phyloP scores from a whole-genome alignment of 768 basidiomycete species.

The Suillus cothurnatus region DNA sequence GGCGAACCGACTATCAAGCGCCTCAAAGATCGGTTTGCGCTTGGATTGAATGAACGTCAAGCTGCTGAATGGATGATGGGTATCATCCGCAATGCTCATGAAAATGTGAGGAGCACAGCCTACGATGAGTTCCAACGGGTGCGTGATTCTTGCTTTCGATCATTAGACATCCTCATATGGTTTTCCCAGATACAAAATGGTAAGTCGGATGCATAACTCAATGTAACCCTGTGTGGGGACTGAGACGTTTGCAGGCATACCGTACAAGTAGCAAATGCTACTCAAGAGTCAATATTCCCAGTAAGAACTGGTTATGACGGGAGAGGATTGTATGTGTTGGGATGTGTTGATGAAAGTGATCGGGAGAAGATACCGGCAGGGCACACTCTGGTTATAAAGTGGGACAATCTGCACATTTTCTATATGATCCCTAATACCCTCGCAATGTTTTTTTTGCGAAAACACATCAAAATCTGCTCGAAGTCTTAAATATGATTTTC shows the following conservation, averaged over 20 bases:
- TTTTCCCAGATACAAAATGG: slow-evolving; percentile 49
- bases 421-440: too few relatives aligned
- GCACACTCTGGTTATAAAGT: too few relatives aligned
- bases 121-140: slow-evolving; percentile 97
- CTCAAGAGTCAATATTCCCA: neutral
- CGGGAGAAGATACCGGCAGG: too few relatives aligned
- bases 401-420: too few relatives aligned
- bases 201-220: slow-evolving; percentile 15
- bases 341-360: too few relatives aligned
- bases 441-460: too few relatives aligned
- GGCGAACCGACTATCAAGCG: slow-evolving; percentile 91
- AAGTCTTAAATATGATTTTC: too few relatives aligned
- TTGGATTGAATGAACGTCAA: slow-evolving; percentile 80
- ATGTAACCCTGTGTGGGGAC: neutral
- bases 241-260: slow-evolving; percentile 27
- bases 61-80: slow-evolving; percentile 95
- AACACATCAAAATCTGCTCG: too few relatives aligned
- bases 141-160: slow-evolving; percentile 26
- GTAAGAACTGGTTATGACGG: too few relatives aligned
- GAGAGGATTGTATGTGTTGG: too few relatives aligned
- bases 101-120: slow-evolving; percentile 89
- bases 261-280: slow-evolving; percentile 26
- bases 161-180: neutral
- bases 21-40: slow-evolving; percentile 83
- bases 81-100: slow-evolving; percentile 88